Evolutionary conservation across 495 filamentous ascomycete genomes (phyloP), one percentile per base, ranked within the genome.

Genomic region (Penicillium argentinense): DNA sequence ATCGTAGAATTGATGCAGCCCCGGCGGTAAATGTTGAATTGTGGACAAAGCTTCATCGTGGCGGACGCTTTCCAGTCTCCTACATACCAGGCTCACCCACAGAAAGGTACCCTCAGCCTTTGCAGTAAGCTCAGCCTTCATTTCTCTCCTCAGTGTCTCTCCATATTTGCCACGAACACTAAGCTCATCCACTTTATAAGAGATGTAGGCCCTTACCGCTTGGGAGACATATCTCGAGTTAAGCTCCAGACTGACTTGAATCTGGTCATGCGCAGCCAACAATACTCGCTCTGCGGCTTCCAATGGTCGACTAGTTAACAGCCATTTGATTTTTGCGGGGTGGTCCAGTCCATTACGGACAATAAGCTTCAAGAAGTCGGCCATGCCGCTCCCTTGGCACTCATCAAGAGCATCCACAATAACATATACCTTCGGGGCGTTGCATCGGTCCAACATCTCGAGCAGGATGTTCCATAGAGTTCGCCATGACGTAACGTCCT

Each of bases 351-450:
- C 53, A 11, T 39, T 49, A 23, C 53, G 39, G 2, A 52, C 40
- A 33, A 74, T 61, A 5, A 65, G 37, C 13, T 63, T 44, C 1
- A 73, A 45, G 30, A 76, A 60, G 7, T 66, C 39, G n/a, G 29
- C 37, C 52, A 59, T 39, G 34, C 55, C 67, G n/a, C 37, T 39
- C 21, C 51, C 49, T 16, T 50, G 45, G 24, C 53, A 56, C 17
- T 56, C 53, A 44, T 56, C 53, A 19, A 56, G 53, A 12, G 42
- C 53, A 47, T 56, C 53, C 17, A 56, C 30, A 24, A 56, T 17
- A 8, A 56, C 9, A 32, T 56, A 56, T 30, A 51, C 9, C 19
- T 22, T 51, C 1, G 17, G 29, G 28, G 3, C 8, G 9, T 37
- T 26, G 25, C 42, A 51, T 4, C 16, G 24, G 11, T 43, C 42